Percentiles rank a stretch among this genome's conserved stretches.
Evolutionary conservation across 768 basidiomycete species (phyloP).

Genomic region (Boletus barrowsii): DNA sequence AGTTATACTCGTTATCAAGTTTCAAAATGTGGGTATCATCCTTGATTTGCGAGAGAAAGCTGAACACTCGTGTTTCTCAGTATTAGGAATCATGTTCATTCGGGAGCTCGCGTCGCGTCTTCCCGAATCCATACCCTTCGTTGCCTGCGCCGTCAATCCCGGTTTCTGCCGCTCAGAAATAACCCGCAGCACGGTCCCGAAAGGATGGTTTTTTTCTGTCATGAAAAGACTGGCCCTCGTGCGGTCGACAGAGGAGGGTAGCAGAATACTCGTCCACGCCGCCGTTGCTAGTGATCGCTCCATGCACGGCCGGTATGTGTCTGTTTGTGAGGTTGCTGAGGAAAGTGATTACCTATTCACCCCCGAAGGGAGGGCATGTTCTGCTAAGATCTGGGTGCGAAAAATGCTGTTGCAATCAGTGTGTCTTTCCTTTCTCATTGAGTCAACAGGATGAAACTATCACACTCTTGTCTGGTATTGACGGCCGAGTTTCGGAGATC

Average conservation of each 20-base stretch:
- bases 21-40: slow-evolving; percentile 23
- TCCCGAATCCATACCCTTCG: slow-evolving; percentile 16
- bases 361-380: slow-evolving; percentile 26
- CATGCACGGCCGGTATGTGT: slow-evolving; percentile 32
- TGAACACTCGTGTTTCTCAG: slow-evolving; percentile 12
- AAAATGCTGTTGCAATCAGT: not conserved
- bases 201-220: not conserved
- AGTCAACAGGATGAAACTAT: slow-evolving; percentile 22
- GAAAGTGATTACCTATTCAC: slow-evolving; percentile 31
- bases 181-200: slow-evolving; percentile 4
- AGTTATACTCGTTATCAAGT: slow-evolving; percentile 21
- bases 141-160: slow-evolving; percentile 29
- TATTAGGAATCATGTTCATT: slow-evolving; percentile 33
- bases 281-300: slow-evolving; percentile 26
- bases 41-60: not conserved
- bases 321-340: slow-evolving; percentile 22
- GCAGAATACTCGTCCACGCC: slow-evolving; percentile 34
- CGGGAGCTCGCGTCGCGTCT: slow-evolving; percentile 33
- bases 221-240: slow-evolving; percentile 16
- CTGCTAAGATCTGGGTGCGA: slow-evolving; percentile 34
- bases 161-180: slow-evolving; percentile 35
- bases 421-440: not conserved
- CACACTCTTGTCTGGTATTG: slow-evolving; percentile 17
- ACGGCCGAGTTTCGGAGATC: slow-evolving; percentile 21
- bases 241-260: slow-evolving; percentile 33